Percentiles rank a stretch among this genome's conserved stretches.
Conservation (phyloP, 2,329 filamentous ascomycete genomes). For the Lasiodiplodia citricola region DNA sequence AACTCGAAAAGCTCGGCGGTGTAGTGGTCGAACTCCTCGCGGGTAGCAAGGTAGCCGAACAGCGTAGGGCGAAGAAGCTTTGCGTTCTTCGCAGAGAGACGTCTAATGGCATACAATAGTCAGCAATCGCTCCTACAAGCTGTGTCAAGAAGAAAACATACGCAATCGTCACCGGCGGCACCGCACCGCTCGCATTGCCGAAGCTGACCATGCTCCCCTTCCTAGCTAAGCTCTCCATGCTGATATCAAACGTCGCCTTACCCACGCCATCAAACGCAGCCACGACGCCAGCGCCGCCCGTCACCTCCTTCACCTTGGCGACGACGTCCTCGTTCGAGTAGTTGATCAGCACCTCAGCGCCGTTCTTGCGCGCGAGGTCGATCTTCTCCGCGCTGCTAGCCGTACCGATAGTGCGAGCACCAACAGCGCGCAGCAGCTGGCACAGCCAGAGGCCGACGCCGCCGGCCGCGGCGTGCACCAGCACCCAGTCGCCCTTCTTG, state of each 20-base stretch:
- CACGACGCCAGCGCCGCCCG: constrained; percentile 71
- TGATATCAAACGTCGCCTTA: constrained; percentile 80
- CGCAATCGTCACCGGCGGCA: constrained; percentile 69
- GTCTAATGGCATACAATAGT: constrained; percentile 28
- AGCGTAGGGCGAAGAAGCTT: constrained; percentile 77
- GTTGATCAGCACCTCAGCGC: constrained; percentile 74
- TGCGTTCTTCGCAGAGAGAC: constrained; percentile 74
- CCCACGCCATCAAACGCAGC: constrained; percentile 89
- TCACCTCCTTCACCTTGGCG: constrained; percentile 69
- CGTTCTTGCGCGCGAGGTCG: constrained; percentile 69
- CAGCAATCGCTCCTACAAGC: background rate
- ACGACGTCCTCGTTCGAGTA: constrained; percentile 67
- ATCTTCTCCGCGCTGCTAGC: constrained; percentile 76
- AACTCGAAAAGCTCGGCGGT: constrained; percentile 74
- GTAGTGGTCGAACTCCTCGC: constrained; percentile 75
- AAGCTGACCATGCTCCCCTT: constrained; percentile 82
- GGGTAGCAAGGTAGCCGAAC: constrained; percentile 70
- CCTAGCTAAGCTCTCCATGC: constrained; percentile 72
- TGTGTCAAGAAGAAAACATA: constrained; percentile 55
- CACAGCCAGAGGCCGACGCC: constrained; percentile 74
- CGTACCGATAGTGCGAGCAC: constrained; percentile 80
- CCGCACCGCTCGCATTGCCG: constrained; percentile 80
- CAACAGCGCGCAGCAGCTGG: constrained; percentile 74
- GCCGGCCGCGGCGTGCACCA: constrained; percentile 85
- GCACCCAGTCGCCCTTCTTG: constrained; percentile 76